Conservation (phyloP, 225 moss, liverwort and hornwort genomes). For the Neckera pumila region DNA sequence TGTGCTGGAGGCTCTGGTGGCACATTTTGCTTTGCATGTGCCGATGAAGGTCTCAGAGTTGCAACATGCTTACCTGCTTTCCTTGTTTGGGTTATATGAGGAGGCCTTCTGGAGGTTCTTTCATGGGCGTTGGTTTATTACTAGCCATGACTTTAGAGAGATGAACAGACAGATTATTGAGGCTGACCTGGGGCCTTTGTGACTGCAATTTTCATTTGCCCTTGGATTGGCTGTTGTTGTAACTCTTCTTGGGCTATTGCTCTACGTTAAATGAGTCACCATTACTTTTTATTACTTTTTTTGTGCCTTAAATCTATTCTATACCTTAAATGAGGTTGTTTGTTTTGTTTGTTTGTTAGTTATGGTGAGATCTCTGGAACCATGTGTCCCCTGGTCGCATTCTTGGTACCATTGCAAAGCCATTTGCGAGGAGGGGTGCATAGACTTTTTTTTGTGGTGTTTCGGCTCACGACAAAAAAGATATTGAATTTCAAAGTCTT, state of each 20-base stretch:
- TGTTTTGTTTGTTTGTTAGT: too few species aligned
- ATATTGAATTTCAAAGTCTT: too few species aligned
- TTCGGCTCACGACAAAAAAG: too few species aligned
- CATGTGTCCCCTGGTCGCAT: too few species aligned
- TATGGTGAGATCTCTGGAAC: too few species aligned
- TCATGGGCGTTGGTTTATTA: not conserved
- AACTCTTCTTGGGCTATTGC: not conserved
- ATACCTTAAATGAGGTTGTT: too few species aligned
- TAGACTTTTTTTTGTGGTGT: too few species aligned
- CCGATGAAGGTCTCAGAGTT: slow-evolving; percentile 42
- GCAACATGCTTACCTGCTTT: slow-evolving; percentile 22
- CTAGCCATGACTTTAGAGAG: not conserved
- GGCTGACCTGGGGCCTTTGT: slow-evolving; percentile 8
- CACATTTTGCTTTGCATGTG: slow-evolving; percentile 40
- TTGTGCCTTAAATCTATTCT: not conserved
- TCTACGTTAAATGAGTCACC: not conserved
- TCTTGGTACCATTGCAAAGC: too few species aligned
- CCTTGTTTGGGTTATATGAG: slow-evolving; percentile 8
- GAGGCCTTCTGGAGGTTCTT: slow-evolving; percentile 4
- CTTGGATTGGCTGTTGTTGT: not conserved
- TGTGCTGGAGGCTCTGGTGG: slow-evolving; percentile 41
- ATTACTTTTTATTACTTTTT: not conserved
- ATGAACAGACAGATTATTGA: not conserved
- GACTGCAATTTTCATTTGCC: not conserved
- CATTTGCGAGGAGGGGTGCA: too few species aligned